These are phyloP conservation scores for Penicilliopsis zonata DNA, from an alignment of 495 filamentous ascomycete species.

Conservation along the genomic window DNA sequence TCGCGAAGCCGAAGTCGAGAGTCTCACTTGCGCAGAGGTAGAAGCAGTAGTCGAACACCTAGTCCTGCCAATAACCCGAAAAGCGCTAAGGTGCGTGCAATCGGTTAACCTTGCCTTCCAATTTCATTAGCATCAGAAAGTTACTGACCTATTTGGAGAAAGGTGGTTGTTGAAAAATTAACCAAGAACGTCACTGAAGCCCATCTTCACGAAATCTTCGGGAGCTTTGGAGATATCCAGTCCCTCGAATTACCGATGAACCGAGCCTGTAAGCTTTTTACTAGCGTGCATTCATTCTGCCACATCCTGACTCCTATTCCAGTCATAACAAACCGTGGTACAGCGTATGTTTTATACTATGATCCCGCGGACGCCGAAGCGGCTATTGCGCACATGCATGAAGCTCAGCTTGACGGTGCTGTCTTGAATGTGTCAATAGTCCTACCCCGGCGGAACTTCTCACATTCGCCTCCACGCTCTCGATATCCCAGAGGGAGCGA, in stretches of 20 bases:
- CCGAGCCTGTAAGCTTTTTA: conserved; percentile 52
- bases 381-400: conserved; percentile 95
- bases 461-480: conserved; percentile 35
- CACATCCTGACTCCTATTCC: conserved; percentile 6
- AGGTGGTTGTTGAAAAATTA: conserved; percentile 95
- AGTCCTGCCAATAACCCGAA: conserved; percentile 31
- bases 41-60: conserved; percentile 37
- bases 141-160: conserved; percentile 6
- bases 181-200: conserved; percentile 88
- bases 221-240: conserved; percentile 72
- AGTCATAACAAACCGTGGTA: conserved; percentile 88
- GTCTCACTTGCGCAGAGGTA: conserved; percentile 23
- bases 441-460: conserved; percentile 60
- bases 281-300: not conserved
- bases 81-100: conserved; percentile 44
- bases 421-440: conserved; percentile 88
- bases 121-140: no score
- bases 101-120: not conserved
- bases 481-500: conserved; percentile 14
- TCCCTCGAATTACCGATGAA: conserved; percentile 86
- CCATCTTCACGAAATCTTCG: conserved; percentile 88
- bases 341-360: conserved; percentile 83
- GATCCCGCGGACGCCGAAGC: conserved; percentile 68
- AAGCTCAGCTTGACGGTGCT: conserved; percentile 86
- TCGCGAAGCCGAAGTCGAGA: conserved; percentile 30